Evolutionary conservation across 1,284 basidiomycete species (phyloP).

Genomic region (Ceratobasidium sp.): DNA sequence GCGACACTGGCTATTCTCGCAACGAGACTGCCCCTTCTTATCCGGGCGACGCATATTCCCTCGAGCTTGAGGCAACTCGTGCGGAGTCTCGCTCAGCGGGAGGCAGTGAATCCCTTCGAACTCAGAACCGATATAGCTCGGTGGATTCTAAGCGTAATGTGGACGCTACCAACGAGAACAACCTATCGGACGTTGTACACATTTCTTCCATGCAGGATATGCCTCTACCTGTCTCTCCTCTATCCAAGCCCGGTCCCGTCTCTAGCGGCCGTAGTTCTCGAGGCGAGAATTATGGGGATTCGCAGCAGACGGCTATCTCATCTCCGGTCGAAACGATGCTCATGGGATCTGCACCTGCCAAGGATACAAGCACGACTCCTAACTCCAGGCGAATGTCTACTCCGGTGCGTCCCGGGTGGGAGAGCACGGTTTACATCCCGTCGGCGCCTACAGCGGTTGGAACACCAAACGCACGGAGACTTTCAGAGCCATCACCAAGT

Average conservation of each 20-base stretch:
- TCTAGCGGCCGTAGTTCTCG: not conserved
- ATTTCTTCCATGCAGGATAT: constrained; percentile 25
- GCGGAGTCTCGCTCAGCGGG: not conserved
- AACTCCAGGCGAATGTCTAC: constrained; percentile 1
- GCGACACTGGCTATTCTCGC: not conserved
- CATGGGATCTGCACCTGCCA: constrained; percentile 18
- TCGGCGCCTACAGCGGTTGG: not conserved
- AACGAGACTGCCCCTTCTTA: not conserved
- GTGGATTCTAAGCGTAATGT: not conserved
- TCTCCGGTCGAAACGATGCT: constrained; percentile 33
- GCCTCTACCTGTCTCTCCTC: constrained; percentile 14
- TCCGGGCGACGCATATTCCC: not conserved
- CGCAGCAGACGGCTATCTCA: constrained; percentile 3
- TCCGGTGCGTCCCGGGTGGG: not conserved
- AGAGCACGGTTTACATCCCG: constrained; percentile 2
- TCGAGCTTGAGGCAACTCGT: not conserved
- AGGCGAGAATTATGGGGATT: not conserved
- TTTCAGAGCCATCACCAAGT: constrained; percentile 33
- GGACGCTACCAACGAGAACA: not conserved
- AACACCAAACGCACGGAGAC: not conserved
- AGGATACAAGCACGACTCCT: not conserved
- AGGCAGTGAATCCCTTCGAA: not conserved
- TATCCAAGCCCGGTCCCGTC: not conserved
- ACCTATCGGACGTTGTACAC: not conserved
- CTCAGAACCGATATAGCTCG: not conserved